phyloP scores from a whole-genome alignment of 1,139 yeast genomes.

The Pichia sp. region DNA sequence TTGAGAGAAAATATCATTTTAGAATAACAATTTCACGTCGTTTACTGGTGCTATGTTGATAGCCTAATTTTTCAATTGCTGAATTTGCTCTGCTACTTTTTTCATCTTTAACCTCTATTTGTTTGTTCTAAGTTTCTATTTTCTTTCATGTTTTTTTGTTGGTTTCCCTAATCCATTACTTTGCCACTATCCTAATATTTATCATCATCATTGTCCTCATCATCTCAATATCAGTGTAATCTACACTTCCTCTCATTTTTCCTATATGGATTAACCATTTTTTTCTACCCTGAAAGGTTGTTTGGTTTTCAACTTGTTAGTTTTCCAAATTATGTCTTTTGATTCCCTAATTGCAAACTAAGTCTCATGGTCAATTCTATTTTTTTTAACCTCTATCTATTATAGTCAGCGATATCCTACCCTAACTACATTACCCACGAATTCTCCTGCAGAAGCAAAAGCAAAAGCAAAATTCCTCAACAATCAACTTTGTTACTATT shows the following conservation, averaged over 20 bases:
- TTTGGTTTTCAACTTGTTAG: not conserved
- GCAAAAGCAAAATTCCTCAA: not conserved
- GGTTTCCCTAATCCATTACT: not conserved
- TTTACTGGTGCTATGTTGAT: not conserved
- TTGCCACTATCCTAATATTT: too few relatives aligned
- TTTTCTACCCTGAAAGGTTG: not conserved
- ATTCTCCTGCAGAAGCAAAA: not conserved
- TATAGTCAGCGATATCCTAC: not conserved
- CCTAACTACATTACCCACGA: not conserved
- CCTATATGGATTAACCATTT: not conserved
- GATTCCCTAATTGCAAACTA: conserved; percentile 4
- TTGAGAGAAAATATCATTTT: not conserved
- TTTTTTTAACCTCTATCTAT: not conserved
- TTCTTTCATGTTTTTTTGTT: not conserved
- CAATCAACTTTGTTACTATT: conserved; percentile 10
- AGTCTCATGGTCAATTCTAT: not conserved
- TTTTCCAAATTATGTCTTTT: not conserved
- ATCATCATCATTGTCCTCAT: too few relatives aligned
- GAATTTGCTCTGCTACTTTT: too few relatives aligned
- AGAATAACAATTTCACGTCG: not conserved
- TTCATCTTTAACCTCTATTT: not conserved
- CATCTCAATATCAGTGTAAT: too few relatives aligned
- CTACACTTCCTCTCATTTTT: not conserved
- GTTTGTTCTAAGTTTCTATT: not conserved
- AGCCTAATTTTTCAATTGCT: not conserved